Conservation (phyloP, 140 eudicot genomes). For the Anethum foeniculum region DNA sequence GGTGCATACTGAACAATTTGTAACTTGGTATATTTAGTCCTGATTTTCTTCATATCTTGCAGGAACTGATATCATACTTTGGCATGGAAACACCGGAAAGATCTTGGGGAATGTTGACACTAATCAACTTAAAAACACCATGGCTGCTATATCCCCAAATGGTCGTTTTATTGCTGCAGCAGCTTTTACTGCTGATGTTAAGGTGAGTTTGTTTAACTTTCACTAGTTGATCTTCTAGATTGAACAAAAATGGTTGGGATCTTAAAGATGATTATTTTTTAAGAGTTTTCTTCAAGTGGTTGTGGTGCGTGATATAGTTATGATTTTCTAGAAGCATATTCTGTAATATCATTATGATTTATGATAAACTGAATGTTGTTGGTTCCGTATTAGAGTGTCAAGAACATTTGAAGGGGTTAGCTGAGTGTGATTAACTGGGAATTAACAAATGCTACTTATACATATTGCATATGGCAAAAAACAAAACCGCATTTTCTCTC, state of each 20-base stretch:
- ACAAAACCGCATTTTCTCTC: neutral
- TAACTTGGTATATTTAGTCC: neutral
- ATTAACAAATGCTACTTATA: neutral
- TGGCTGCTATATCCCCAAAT: constrained; percentile 91
- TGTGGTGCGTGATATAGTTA: neutral
- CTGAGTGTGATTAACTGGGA: neutral
- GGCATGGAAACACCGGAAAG: constrained; percentile 93
- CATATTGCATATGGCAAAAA: neutral
- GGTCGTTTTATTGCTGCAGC: constrained; percentile 98
- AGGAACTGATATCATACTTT: constrained; percentile 89
- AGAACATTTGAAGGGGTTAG: neutral
- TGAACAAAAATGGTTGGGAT: neutral
- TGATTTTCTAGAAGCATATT: neutral
- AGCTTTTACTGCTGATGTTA: constrained; percentile 98
- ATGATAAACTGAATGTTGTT: neutral
- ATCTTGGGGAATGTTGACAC: constrained; percentile 76
- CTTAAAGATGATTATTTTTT: neutral
- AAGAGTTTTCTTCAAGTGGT: neutral
- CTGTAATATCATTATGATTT: neutral
- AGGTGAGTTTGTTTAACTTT: constrained; percentile 34
- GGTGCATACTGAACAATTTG: neutral
- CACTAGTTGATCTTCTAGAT: neutral
- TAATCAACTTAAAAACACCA: constrained; percentile 87
- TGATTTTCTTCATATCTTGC: constrained; percentile 3
- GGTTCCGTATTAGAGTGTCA: neutral